Evolutionary conservation across 306 rosid species (phyloP).

Genomic region (Echinosophora koreensis): DNA sequence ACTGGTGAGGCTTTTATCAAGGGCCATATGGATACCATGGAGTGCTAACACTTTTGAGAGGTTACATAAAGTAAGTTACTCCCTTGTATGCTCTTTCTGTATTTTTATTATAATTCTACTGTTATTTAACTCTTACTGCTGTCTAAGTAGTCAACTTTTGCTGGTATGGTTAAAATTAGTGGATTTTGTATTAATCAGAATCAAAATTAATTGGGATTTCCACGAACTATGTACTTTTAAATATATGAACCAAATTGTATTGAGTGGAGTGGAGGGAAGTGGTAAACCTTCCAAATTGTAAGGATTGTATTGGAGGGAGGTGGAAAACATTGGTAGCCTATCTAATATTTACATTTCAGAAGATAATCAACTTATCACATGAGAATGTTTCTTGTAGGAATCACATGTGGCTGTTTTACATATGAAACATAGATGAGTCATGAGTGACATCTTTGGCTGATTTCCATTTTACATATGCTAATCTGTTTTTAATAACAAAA

Average conservation of each 20-base stretch:
- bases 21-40: conserved; percentile 81
- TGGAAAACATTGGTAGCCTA: conserved; percentile 16
- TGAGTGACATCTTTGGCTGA: conserved; percentile 10
- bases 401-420: conserved; percentile 14
- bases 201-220: background rate
- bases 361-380: background rate
- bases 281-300: background rate
- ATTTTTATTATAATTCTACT: background rate
- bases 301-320: conserved; percentile 2
- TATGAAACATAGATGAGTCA: conserved; percentile 6
- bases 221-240: background rate
- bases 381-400: background rate
- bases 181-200: background rate
- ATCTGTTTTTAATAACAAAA: no score
- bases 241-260: conserved; percentile 8
- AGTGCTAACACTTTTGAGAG: conserved; percentile 87
- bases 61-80: conserved; percentile 74
- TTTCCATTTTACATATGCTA: background rate
- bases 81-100: conserved; percentile 32
- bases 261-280: background rate
- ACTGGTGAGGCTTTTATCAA: conserved; percentile 76
- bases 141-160: conserved; percentile 14
- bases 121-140: conserved; percentile 3
- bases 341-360: conserved; percentile 21
- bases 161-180: background rate